These are phyloP conservation scores for Sordariomycetes sp. DNA, from an alignment of 2,329 filamentous ascomycete species.

Conservation along the genomic window DNA sequence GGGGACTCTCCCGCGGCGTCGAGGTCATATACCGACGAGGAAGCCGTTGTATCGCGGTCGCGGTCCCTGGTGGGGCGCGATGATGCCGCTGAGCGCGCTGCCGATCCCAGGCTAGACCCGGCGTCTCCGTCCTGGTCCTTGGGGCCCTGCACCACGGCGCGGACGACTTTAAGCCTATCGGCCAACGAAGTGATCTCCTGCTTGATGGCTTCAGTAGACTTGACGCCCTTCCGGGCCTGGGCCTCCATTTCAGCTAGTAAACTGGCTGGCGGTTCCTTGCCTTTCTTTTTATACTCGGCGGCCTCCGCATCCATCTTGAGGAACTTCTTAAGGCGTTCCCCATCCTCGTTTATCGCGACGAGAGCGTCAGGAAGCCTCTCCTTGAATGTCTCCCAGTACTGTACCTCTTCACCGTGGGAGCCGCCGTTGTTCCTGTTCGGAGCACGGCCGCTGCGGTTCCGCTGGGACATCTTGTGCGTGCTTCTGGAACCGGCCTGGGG, in stretches of 20 bases:
- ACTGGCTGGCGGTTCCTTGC: conserved; percentile 12
- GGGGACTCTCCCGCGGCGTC: conserved; percentile 33
- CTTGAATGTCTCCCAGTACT: conserved; percentile 31
- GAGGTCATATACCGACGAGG: conserved; percentile 31
- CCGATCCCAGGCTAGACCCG: conserved; percentile 15
- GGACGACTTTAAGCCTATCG: conserved; percentile 31
- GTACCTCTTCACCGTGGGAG: conserved; percentile 29
- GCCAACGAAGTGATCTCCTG: conserved; percentile 22
- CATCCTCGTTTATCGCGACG: conserved; percentile 27
- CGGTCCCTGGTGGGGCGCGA: conserved; percentile 7
- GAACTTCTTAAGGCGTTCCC: conserved; percentile 26
- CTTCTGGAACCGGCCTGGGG: not conserved
- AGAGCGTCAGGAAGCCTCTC: conserved; percentile 27
- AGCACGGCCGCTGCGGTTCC: conserved; percentile 31
- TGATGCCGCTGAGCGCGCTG: conserved; percentile 9
- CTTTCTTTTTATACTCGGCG: conserved; percentile 24
- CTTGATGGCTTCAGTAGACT: conserved; percentile 26
- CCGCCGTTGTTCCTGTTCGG: conserved; percentile 32
- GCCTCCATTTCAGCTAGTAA: conserved; percentile 31
- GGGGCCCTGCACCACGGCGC: conserved; percentile 26
- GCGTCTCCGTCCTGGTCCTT: conserved; percentile 23
- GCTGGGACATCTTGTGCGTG: conserved; percentile 26
- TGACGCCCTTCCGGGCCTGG: conserved; percentile 29
- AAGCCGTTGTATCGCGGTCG: conserved; percentile 11
- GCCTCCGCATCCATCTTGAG: conserved; percentile 29